Evolutionary conservation across 257 asterid species (phyloP).

Genomic region (Nicotiana sylvestris): DNA sequence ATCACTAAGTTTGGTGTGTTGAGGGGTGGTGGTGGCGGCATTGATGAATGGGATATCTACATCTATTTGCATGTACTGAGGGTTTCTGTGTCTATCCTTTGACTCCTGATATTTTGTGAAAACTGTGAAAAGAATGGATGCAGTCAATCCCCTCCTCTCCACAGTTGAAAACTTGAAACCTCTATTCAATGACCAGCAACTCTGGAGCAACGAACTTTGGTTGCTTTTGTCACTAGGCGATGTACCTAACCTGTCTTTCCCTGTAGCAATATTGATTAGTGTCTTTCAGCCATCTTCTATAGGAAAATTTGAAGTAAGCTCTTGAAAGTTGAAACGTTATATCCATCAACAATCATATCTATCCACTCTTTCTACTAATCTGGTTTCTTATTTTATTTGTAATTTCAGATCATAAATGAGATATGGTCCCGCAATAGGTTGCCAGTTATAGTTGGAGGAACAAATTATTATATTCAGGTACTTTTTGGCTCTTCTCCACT

Average conservation of each 20-base stretch:
- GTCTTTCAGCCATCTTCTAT: background rate
- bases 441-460: slow-evolving; percentile 98
- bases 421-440: slow-evolving; percentile 66
- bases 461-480: slow-evolving; percentile 97
- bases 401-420: slow-evolving; percentile 63
- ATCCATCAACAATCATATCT: background rate
- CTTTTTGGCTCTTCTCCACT: background rate
- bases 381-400: background rate
- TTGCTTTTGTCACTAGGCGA: background rate
- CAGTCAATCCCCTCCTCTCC: background rate
- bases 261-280: background rate
- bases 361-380: background rate
- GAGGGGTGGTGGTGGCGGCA: background rate
- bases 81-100: slow-evolving; percentile 2
- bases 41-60: background rate
- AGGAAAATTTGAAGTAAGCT: background rate
- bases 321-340: background rate
- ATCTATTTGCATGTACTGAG: background rate
- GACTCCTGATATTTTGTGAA: background rate
- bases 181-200: background rate
- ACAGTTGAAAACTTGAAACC: too few species aligned
- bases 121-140: background rate
- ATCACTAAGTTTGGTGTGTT: background rate
- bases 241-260: background rate
- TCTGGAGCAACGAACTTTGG: background rate